Evolutionary conservation across 352 stramenopile species (phyloP), one percentile per base, ranked within the genome.

Genomic region (Globisporangium polare): DNA sequence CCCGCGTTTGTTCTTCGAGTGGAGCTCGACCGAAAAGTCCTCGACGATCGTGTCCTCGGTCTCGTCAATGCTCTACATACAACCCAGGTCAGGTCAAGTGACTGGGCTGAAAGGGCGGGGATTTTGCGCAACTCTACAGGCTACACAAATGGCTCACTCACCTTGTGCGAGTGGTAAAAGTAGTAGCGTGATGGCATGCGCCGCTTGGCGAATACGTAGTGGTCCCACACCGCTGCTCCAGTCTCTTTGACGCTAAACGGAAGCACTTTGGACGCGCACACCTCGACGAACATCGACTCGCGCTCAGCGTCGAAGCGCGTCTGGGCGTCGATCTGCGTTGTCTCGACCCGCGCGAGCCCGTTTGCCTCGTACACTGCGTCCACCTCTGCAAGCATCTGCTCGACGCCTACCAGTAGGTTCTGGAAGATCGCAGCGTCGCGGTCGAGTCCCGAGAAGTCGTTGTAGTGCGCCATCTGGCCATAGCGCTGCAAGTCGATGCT

Each of bases 1-100:
- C 20, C 71, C 75, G 20, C 65, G 75, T 17, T 58, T 77, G 37
- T 75, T 67, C 15, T 82, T 74, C 7, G 67, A 67, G 51, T 75
- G 70, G 42, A 86, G 65, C 66, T 87, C 80, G 0, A 89, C 65
- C 18, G 77, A 74, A 65, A 86, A 81, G 60, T 75, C 78, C 58
- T 89, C 80, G 6, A 82, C 50, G 8, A 86, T 77, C 15, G 73
- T 83, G 42, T 87, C 74, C 58, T 86, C 77, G 8, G 18, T 50
- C 7, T 18, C n/a, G 15, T 50, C 43, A 22, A 50, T 24, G 20
- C 43, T 50, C 43, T 50, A 53, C 15, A 26, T 20, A 12, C 8
- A 35, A 51, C 10, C 17, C 17, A 4, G 17, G 27, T 5, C 24
- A 22, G 27, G 6, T n/a, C 8, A 18, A 20, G n/a, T 50, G n/a